Evolutionary conservation across 257 asterid species (phyloP).

Genomic region (Penstemon barbatus): DNA sequence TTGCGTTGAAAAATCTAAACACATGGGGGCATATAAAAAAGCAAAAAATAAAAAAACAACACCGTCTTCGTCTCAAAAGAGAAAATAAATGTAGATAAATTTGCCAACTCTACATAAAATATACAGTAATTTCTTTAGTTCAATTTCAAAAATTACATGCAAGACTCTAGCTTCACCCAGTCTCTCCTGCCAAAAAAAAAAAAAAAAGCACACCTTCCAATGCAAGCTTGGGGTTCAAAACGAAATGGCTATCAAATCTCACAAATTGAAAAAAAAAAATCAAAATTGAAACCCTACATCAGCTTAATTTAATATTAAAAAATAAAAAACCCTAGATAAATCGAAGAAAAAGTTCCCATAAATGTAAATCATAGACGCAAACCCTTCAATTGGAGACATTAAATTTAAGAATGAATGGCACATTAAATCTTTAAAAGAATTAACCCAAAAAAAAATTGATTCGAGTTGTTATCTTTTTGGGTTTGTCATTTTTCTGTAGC

Average conservation of each 20-base stretch:
- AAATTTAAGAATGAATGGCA: constrained; percentile 45
- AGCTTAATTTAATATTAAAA: constrained; percentile 20
- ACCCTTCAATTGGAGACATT: constrained; percentile 20
- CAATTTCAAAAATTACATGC: constrained; percentile 33
- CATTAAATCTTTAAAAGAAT: constrained; percentile 29
- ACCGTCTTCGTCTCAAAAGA: constrained; percentile 23
- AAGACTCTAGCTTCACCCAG: constrained; percentile 35
- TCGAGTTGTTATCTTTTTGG: constrained; percentile 25
- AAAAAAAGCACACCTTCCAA: constrained; percentile 23
- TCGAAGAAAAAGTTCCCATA: constrained; percentile 17
- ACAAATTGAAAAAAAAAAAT: constrained; percentile 23
- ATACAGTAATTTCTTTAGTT: constrained; percentile 5
- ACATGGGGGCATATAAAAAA: constrained; percentile 8
- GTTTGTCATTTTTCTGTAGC: constrained; percentile 19
- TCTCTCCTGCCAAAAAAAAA: background rate
- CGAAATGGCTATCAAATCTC: constrained; percentile 26
- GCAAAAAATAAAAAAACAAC: background rate
- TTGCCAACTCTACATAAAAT: constrained; percentile 14
- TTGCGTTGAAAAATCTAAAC: background rate
- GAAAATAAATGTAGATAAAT: constrained; percentile 9
- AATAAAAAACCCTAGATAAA: constrained; percentile 24
- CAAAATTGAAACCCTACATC: constrained; percentile 38
- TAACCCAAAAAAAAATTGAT: constrained; percentile 14
- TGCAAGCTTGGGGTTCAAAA: background rate
- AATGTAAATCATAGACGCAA: constrained; percentile 18